Base-by-base conservation (phyloP, 2,329 filamentous ascomycete species). In the Apiospora rasikravindrae region DNA sequence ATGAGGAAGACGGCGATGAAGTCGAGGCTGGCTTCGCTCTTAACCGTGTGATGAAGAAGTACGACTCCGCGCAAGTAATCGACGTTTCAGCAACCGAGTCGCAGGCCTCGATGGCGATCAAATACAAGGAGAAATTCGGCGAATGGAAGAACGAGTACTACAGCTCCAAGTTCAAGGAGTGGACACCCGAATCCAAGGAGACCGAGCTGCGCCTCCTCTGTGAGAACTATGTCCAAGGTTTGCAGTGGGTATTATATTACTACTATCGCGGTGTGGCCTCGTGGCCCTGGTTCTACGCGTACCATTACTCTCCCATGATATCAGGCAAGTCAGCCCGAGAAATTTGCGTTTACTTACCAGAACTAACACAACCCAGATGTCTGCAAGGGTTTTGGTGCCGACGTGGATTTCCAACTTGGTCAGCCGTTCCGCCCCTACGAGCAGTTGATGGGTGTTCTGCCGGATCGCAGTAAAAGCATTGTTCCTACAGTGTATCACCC, bases 181-280 rank as follows among this genome's bases (percentile, higher is more conserved):
- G 96, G 95, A 90, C 92, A 22, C 86, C 93, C 14, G 92, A 94
- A 67, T 92, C 94, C 77, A 92, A 96, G 75, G 90, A 85, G 24
- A 77, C 90, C 53, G 94, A 97, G 81, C 87, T 98, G 79, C 91
- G 87, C 70, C 92, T 93, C 75, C 86, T 99, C 73, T 93, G 94
- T 37, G 95, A 98, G 83, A 99, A 98, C 83, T 99, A 99, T 78
- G 95, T 99, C 8, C 94, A 99, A 83, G 96, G 96, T 73, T 85
- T 99, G 73, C 96, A 99, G 81, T 99, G 96, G 97, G 96, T 99
- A 61, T 86, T 99, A 69, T 98, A 93, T 83, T 99, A 99, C 85
- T 99, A 99, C 83, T 99, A 99, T 84, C 92, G 92, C 70, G 96
- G 96, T 74, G 96, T 99, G 73, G 96, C 94, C 22, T 98, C 96